phyloP scores from a whole-genome alignment of 257 asterid species.

The Voacanga thouarsii region DNA sequence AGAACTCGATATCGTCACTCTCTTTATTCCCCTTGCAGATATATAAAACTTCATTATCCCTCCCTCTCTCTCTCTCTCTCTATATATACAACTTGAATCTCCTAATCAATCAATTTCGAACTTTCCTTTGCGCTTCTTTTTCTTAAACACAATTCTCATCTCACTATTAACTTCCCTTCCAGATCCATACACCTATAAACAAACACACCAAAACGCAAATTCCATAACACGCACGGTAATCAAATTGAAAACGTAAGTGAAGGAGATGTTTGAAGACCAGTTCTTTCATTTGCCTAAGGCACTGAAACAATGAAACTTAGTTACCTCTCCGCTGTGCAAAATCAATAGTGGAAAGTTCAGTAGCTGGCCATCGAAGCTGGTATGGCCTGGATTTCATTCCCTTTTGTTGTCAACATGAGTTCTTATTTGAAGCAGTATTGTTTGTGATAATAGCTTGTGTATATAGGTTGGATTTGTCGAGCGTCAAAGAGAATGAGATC shows the following conservation, averaged over 20 bases:
- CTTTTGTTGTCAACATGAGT: not conserved
- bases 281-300: not conserved
- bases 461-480: not conserved
- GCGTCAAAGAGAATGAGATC: conserved; percentile 13
- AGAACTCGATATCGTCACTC: conserved; percentile 36
- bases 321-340: not conserved
- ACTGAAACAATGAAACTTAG: not conserved
- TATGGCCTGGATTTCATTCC: not conserved
- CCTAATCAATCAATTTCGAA: not conserved
- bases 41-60: conserved; percentile 49
- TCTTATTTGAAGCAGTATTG: not conserved
- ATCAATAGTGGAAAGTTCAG: not conserved
- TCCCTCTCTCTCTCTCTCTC: not conserved
- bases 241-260: not conserved
- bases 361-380: not conserved
- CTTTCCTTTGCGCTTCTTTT: not conserved
- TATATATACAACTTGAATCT: not conserved
- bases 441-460: too few relatives aligned
- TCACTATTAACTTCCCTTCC: conserved; percentile 10
- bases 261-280: not conserved
- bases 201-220: not conserved
- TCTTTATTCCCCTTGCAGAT: conserved; percentile 46
- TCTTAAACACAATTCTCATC: conserved; percentile 5
- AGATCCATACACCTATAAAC: not conserved
- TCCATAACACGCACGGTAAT: not conserved